Evolutionary conservation across 352 stramenopile genomes (phyloP), one percentile per base, ranked within the genome.

Genomic region (Sclerospora graminicola): DNA sequence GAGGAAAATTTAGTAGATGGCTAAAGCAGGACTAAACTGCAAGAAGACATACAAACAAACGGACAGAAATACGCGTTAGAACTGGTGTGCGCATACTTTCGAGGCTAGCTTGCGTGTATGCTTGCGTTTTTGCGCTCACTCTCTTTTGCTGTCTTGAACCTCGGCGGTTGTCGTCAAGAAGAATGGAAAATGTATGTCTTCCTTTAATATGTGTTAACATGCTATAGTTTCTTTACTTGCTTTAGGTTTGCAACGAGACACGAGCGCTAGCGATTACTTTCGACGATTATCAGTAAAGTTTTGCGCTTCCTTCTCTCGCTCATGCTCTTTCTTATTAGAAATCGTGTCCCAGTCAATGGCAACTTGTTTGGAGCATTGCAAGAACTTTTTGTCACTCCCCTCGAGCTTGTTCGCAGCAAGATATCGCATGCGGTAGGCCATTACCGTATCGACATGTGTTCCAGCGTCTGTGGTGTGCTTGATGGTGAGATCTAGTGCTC

Each of bases 261-360:
- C n/a, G n/a, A n/a, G n/a, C n/a, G n/a, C n/a, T n/a, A 37, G 4
- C 5, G 41, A 9, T 53, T 73, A 87, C 58, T 87, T 89, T 45
- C 72, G 69, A 2, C 70, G 66, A 41, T 56, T 59, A 6, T 58
- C 55, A 7, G 48, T 44, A 19, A 54, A 43, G 41, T 51, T 74
- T 31, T 80, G 62, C 40, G 78, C 54, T 45, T 92, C 77, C 24
- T 77, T 78, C 46, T 92, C 80, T 32, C 93, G n/a, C n/a, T n/a
- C n/a, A n/a, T n/a, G n/a, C n/a, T n/a, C 82, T 57, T 96, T 90
- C 55, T 96, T 95, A 44, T 88, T 88, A 13, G 64, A 76, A 44
- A 95, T 94, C 11, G 71, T 84, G 6, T 88, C 81, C 82, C 82
- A 95, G 57, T 95, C 79, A 23, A 94, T 74, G 9, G 74, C 44